Percentiles rank a stretch among this genome's conserved stretches.
Evolutionary conservation across 495 filamentous ascomycete species (phyloP).

Genomic region (Rhizodiscina lignyota): DNA sequence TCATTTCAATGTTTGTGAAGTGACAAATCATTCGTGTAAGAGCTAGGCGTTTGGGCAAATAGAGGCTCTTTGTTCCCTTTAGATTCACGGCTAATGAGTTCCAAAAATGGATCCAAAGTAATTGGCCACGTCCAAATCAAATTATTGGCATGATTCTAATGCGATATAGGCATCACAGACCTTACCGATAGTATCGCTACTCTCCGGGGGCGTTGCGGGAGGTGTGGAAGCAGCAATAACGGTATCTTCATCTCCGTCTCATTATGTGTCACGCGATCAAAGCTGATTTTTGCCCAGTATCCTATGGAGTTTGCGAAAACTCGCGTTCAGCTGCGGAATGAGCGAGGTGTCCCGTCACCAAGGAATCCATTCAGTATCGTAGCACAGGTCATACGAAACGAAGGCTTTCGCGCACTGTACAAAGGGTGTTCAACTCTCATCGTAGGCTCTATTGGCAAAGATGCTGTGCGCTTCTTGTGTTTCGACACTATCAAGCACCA

Average conservation of each 20-base stretch:
- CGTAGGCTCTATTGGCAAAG: constrained; percentile 45
- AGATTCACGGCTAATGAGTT: too few relatives aligned
- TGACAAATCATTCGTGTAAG: too few relatives aligned
- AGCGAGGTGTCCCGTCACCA: constrained; percentile 23
- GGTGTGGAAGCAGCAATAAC: neutral
- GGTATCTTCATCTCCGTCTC: neutral
- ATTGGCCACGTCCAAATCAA: too few relatives aligned
- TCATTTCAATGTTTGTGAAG: too few relatives aligned
- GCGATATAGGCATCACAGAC: too few relatives aligned
- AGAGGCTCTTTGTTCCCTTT: too few relatives aligned
- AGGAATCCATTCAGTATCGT: constrained; percentile 40
- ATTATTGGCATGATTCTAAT: too few relatives aligned
- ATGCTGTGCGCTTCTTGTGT: constrained; percentile 45
- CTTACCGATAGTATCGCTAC: neutral
- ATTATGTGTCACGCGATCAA: neutral
- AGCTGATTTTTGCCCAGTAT: constrained; percentile 23
- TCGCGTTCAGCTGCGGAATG: constrained; percentile 37
- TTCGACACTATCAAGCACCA: constrained; percentile 48
- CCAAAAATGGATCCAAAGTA: too few relatives aligned
- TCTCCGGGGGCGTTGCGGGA: neutral
- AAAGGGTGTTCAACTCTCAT: constrained; percentile 47
- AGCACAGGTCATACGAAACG: constrained; percentile 28
- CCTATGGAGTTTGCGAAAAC: constrained; percentile 59
- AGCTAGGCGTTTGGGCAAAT: too few relatives aligned
- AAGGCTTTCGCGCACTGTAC: constrained; percentile 41